Percentiles rank a stretch among this genome's conserved stretches.
phyloP scores from a whole-genome alignment of 164 flowering plant genomes.

The Taxillus chinensis region DNA sequence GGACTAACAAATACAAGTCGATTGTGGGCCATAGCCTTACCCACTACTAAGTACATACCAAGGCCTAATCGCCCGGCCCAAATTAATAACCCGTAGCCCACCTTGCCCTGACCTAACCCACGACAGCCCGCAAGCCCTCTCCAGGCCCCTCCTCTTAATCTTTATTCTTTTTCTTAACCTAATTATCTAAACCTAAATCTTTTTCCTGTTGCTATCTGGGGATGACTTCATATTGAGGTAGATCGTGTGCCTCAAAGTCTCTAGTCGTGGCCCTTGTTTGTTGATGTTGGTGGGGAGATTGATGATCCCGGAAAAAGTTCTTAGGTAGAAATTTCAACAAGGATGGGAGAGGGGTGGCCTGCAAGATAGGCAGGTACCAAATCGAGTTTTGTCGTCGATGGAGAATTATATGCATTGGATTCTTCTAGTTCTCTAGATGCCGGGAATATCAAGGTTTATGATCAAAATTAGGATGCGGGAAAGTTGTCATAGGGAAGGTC shows the following conservation, averaged over 20 bases:
- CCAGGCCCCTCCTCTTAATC: too few relatives aligned
- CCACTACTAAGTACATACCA: too few relatives aligned
- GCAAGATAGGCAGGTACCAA: constrained; percentile 89
- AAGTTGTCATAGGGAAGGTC: constrained; percentile 56
- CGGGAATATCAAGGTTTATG: constrained; percentile 72
- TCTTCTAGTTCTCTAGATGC: constrained; percentile 67
- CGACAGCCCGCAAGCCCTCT: too few relatives aligned
- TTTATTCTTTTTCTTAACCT: too few relatives aligned
- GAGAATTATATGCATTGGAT: constrained; percentile 76
- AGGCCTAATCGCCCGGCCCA: too few relatives aligned
- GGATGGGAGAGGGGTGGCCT: constrained; percentile 99
- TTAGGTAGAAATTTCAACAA: too few relatives aligned
- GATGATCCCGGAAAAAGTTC: constrained; percentile 66
- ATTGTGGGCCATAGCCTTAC: too few relatives aligned
- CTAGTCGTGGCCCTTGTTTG: constrained; percentile 84
- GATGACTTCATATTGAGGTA: constrained; percentile 71
- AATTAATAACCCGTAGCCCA: too few relatives aligned
- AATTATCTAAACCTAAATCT: too few relatives aligned
- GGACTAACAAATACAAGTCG: too few relatives aligned
- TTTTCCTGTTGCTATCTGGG: constrained; percentile 97
- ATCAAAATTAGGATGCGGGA: constrained; percentile 69
- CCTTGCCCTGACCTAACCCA: too few relatives aligned
- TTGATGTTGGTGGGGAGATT: constrained; percentile 86
- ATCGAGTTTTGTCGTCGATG: constrained; percentile 73
- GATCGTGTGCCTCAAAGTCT: constrained; percentile 76